Percentiles rank a stretch among this genome's conserved stretches.
Evolutionary conservation across 768 basidiomycete genomes (phyloP).

Genomic region (Suillus placidus): DNA sequence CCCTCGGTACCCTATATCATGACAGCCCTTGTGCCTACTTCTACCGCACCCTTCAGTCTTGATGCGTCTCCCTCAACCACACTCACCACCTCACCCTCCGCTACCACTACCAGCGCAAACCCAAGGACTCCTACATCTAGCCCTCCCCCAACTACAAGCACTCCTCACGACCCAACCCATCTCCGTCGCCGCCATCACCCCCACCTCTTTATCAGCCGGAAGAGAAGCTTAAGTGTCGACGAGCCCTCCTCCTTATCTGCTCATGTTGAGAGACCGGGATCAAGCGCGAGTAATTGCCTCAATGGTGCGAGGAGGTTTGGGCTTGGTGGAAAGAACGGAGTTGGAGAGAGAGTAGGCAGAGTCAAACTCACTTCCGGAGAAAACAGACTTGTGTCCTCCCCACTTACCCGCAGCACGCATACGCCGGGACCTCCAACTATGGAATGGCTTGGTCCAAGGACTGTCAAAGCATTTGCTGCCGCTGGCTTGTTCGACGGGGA

Average conservation of each 20-base stretch:
- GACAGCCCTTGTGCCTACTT: not conserved
- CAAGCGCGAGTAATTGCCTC: not conserved
- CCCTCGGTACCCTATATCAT: not conserved
- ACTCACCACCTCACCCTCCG: not conserved
- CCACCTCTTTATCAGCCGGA: constrained; percentile 44
- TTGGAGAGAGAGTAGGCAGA: not conserved
- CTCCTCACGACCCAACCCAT: not conserved
- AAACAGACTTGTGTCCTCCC: constrained; percentile 8
- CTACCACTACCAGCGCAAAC: not conserved
- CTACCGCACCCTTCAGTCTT: not conserved
- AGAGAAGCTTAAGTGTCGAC: constrained; percentile 71
- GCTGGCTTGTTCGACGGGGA: constrained; percentile 60
- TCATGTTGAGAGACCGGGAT: not conserved
- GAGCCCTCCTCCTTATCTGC: constrained; percentile 34
- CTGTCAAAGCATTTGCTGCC: constrained; percentile 72
- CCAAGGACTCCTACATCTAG: not conserved
- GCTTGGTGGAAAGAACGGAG: not conserved
- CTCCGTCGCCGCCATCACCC: constrained; percentile 10
- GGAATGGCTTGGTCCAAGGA: constrained; percentile 75
- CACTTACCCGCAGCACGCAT: constrained; percentile 16
- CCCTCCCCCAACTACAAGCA: not conserved
- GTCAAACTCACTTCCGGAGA: constrained; percentile 1
- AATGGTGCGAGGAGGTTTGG: not conserved
- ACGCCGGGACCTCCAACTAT: constrained; percentile 28
- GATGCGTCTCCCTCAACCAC: not conserved